These are phyloP conservation scores for Teratosphaeria zuluensis DNA, from an alignment of 2,329 filamentous ascomycete genomes.

Conservation along the genomic window DNA sequence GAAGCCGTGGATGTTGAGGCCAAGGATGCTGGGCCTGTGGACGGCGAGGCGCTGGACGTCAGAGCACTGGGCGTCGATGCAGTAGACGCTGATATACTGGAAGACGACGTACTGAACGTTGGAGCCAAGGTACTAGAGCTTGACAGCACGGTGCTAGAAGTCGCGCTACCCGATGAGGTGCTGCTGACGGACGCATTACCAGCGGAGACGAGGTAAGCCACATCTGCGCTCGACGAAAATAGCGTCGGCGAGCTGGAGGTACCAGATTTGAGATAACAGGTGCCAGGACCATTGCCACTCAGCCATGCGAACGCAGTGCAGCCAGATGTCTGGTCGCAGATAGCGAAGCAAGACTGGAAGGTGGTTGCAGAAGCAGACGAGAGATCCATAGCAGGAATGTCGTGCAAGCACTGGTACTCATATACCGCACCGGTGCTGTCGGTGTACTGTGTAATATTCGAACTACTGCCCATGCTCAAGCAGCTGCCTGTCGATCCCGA, in stretches of 20 bases:
- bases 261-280: conserved; percentile 8
- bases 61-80: neutral
- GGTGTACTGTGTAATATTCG: conserved; percentile 1
- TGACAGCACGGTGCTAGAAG: neutral
- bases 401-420: conserved; percentile 2
- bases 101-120: no score
- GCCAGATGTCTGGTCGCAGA: conserved; percentile 12
- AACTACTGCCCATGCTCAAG: neutral
- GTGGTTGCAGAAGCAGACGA: neutral
- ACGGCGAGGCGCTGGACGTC: neutral
- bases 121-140: neutral
- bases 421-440: conserved; percentile 1
- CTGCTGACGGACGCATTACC: neutral
- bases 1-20: no score
- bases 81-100: neutral
- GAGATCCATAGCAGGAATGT: neutral
- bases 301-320: conserved; percentile 14
- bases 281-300: conserved; percentile 10
- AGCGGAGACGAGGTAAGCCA: neutral
- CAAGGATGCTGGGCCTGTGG: neutral
- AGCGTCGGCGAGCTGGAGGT: neutral
- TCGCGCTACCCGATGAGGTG: neutral
- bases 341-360: conserved; percentile 8
- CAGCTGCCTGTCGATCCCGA: neutral
- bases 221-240: neutral